Conservation (phyloP, 129 eudicot genomes). For the Centrapalus pauciflorus region DNA sequence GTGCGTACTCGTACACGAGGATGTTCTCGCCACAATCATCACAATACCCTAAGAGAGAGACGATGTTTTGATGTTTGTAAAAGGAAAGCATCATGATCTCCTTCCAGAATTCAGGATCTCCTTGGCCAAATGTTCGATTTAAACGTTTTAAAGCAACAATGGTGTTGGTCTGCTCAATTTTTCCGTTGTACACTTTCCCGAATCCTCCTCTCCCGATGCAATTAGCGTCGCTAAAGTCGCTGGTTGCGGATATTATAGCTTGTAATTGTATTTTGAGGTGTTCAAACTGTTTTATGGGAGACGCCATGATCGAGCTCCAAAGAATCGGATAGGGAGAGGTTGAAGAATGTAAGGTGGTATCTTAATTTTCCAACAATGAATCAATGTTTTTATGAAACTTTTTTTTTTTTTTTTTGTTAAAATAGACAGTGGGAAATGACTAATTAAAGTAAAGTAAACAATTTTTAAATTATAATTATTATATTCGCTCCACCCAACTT, state of each 20-base stretch:
- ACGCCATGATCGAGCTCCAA: too few relatives aligned
- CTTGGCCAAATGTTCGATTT: slow-evolving; percentile 14
- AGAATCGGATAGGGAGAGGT: too few relatives aligned
- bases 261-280: slow-evolving; percentile 5
- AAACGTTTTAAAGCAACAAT: slow-evolving; percentile 34
- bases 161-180: background rate
- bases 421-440: too few relatives aligned
- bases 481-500: too few relatives aligned
- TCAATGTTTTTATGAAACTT: too few relatives aligned
- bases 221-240: slow-evolving; percentile 14
- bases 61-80: slow-evolving; percentile 25
- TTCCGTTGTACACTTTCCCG: slow-evolving; percentile 32
- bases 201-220: slow-evolving; percentile 32
- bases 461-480: too few relatives aligned
- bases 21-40: slow-evolving; percentile 23
- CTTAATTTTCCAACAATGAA: too few relatives aligned
- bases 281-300: background rate
- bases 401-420: too few relatives aligned
- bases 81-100: slow-evolving; percentile 27
- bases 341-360: too few relatives aligned
- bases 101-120: slow-evolving; percentile 32
- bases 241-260: slow-evolving; percentile 17
- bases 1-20: slow-evolving; percentile 25
- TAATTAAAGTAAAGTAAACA: too few relatives aligned
- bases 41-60: slow-evolving; percentile 33